Conservation (phyloP, 2,329 filamentous ascomycete genomes). For the Corinectria fuckeliana region DNA sequence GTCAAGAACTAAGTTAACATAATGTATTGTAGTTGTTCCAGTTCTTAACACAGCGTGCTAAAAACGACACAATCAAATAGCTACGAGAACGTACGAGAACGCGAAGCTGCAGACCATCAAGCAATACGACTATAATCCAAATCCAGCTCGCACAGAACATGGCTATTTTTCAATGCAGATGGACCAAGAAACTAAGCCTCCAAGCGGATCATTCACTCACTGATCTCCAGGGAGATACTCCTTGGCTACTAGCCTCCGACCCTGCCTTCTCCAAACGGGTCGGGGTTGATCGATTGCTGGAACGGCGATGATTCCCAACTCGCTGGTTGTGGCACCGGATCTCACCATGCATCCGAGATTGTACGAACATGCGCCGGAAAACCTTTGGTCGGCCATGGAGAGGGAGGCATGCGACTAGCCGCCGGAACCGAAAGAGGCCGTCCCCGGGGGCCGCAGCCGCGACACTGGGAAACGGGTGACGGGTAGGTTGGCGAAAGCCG, state of each 20-base stretch:
- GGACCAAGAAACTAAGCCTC: too few species aligned
- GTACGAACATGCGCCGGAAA: neutral
- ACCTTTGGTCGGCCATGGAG: neutral
- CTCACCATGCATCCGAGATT: slow-evolving; percentile 6
- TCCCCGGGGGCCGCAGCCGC: slow-evolving; percentile 3
- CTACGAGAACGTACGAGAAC: too few species aligned
- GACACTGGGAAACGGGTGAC: slow-evolving; percentile 8
- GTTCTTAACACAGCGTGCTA: too few species aligned
- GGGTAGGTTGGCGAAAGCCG: slow-evolving; percentile 8
- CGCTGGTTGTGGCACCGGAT: slow-evolving; percentile 9
- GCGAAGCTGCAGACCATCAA: too few species aligned
- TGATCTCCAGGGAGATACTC: neutral
- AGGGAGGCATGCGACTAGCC: slow-evolving; percentile 6
- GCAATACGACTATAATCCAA: too few species aligned
- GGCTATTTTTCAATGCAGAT: too few species aligned
- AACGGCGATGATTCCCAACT: slow-evolving; percentile 12
- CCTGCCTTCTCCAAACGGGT: slow-evolving; percentile 5
- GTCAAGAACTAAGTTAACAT: too few species aligned
- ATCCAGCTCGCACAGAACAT: too few species aligned
- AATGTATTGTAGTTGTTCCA: too few species aligned
- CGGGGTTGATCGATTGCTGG: slow-evolving; percentile 6
- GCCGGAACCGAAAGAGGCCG: neutral
- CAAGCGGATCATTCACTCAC: too few species aligned
- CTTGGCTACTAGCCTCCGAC: neutral
- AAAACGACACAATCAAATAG: too few species aligned